Evolutionary conservation across 768 basidiomycete genomes (phyloP), one percentile per base, ranked within the genome.

Genomic region (Trametes villosa): DNA sequence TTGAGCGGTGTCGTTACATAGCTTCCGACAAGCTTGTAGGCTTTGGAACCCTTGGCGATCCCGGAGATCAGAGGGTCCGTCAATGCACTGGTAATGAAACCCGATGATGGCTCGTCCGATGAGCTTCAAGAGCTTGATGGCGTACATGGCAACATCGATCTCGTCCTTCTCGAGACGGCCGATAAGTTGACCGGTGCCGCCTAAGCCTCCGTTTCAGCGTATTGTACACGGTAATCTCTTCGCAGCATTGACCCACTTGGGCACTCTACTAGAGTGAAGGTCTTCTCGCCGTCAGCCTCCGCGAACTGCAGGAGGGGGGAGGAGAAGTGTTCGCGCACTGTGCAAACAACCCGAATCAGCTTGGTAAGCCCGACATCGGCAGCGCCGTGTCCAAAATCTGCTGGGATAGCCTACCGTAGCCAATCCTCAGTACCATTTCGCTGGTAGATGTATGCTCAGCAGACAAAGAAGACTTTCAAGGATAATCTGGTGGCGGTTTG

Each of bases 1-100:
- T 92, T 89, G 42, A 98, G 77, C 2, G 95, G 92, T 4, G 92
- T 92, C 1, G 84, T 84, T 47, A 98, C 95, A 71, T 93, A 98
- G 69, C 91, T 92, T 8, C 96, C 95, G 4, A 96, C 87, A 18
- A 98, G 87, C 72, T 91, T 94, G 76, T 97, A 99, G 8, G 89
- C 85, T 53, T 83, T 81, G 0, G 90, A 91, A 1, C 94, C 93
- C 57, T 94, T 95, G 8, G 93, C 94, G 55, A 97, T 92, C 0
- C 96, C 96, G 50, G 94, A 91, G 63, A 97, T 93, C 30, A 98
- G 77, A 0, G 92, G 84, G 68, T 96, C 96, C 1, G 96, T 97
- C 48, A 98, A 83, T 0, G 93, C 93, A 69, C 94, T 92, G n/a
- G n/a, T n/a, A n/a, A n/a, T n/a, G n/a, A n/a, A n/a, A n/a, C n/a